phyloP scores from a whole-genome alignment of 352 stramenopile genomes.

The Phytophthora chlamydospora region DNA sequence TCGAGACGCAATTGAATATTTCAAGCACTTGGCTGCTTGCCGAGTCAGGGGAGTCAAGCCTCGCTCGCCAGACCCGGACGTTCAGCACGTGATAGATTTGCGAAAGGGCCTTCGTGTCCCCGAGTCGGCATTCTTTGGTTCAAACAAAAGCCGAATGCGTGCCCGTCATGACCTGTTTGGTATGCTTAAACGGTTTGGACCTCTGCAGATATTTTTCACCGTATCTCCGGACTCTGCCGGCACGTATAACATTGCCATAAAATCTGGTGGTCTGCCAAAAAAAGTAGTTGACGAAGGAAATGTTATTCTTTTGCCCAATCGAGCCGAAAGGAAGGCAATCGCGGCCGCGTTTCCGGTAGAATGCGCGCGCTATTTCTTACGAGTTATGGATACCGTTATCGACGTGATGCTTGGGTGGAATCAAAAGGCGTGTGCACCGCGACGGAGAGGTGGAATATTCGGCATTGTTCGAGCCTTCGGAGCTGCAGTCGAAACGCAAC shows the following conservation, averaged over 20 bases:
- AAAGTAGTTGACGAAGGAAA: conserved; percentile 11
- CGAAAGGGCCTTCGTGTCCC: conserved; percentile 9
- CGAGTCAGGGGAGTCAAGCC: not conserved
- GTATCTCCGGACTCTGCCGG: conserved; percentile 25
- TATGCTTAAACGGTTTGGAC: conserved; percentile 17
- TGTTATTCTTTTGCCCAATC: conserved; percentile 12
- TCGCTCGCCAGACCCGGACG: not conserved
- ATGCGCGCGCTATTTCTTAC: conserved; percentile 7
- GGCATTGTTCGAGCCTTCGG: conserved; percentile 26
- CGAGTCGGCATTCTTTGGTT: conserved; percentile 17
- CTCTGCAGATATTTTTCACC: conserved; percentile 30
- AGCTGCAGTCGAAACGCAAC: conserved; percentile 27
- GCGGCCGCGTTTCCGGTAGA: conserved; percentile 16
- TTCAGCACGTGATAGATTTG: conserved; percentile 14
- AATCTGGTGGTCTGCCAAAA: not conserved
- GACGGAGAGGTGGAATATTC: conserved; percentile 21
- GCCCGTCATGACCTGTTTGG: too few relatives aligned
- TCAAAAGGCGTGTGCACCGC: not conserved
- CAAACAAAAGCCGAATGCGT: conserved; percentile 12
- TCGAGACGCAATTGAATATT: conserved; percentile 17
- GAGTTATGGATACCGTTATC: conserved; percentile 20
- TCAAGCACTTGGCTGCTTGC: not conserved
- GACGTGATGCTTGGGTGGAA: conserved; percentile 18
- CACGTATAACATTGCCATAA: conserved; percentile 14
- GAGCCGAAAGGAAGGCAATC: conserved; percentile 12